Evolutionary conservation across 495 filamentous ascomycete species (phyloP), one percentile per base, ranked within the genome.

Genomic region (Bacidia gigantensis): DNA sequence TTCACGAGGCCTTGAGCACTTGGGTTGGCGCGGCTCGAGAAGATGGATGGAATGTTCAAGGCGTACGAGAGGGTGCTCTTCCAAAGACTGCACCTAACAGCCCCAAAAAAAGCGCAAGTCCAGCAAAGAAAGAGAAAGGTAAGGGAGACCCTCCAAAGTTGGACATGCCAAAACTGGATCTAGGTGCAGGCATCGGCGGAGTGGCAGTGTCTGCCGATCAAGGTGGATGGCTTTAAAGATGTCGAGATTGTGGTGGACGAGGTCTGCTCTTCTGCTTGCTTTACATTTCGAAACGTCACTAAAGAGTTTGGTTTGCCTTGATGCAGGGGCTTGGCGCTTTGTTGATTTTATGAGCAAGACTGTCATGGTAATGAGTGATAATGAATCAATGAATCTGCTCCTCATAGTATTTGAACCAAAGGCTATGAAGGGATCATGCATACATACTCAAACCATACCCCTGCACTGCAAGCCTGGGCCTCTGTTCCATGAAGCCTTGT

Each of bases 21-120:
- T 98, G 92, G 92, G 84, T 96, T 24, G 81, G 79, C 1, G 93
- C 89, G 1, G 88, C 87, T 0, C 71, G 66, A 26, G 89, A 87
- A 38, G 92, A 98, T 68, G 86, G 79, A 24, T 98, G 92, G 93
- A 76, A 86, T 51, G 81, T 84, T 26, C 67, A 72, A 35, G 73
- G 77, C 49, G 89, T 96, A 14, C 73, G 85, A 35, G 85, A 84
- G 60, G 87, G 87, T 1, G 26, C 77, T 61, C 60, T 61, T 60
- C 49, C 49, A 3, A 40, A 51, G 43, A 56, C 38, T 26, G 58
- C 60, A 42, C 62, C 62, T 18, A 65, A 65, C 26, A 70, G 66
- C 46, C 69, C 69, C 26, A 70, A 65, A 61, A 69, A 67, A 44
- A 44, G 20, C 20, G 26, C 26, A 25, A 76, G 70, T 58, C 72